A percentile compares a stretch with the other conserved stretches of the same genome.
These are phyloP conservation scores for Cryptosporidium ubiquitum DNA, from an alignment of 169 alveolate genomes.

Conservation along the genomic window DNA sequence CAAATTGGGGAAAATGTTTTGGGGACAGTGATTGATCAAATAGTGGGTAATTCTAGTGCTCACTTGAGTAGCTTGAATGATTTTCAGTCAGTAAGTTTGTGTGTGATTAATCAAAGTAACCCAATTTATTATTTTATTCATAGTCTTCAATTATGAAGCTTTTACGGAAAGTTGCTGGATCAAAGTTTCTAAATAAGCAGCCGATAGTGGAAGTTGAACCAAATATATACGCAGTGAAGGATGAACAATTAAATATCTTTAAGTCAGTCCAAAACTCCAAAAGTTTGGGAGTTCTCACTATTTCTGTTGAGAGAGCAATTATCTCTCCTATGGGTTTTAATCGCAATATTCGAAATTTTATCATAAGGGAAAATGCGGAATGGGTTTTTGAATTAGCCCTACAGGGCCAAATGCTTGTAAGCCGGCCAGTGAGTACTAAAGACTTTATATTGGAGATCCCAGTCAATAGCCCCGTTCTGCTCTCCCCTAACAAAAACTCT, in stretches of 20 bases:
- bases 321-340: conserved; percentile 70
- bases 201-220: conserved; percentile 67
- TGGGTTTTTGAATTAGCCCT: conserved; percentile 64
- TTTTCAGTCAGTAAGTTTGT: conserved; percentile 71
- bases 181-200: conserved; percentile 57
- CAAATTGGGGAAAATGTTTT: conserved; percentile 71
- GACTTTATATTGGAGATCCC: conserved; percentile 62
- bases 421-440: conserved; percentile 38
- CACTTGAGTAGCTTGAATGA: conserved; percentile 66
- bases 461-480: conserved; percentile 21
- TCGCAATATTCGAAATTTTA: conserved; percentile 30
- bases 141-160: conserved; percentile 67
- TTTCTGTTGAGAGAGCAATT: conserved; percentile 41
- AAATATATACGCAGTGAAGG: conserved; percentile 27
- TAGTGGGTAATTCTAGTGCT: conserved; percentile 66
- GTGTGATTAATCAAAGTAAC: background rate
- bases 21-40: conserved; percentile 67
- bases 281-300: conserved; percentile 35
- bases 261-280: conserved; percentile 2
- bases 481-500: conserved; percentile 16
- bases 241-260: background rate
- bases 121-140: background rate
- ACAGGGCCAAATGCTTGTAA: conserved; percentile 61
- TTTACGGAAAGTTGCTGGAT: conserved; percentile 65
- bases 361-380: conserved; percentile 48